Conservation (phyloP, 257 asterid genomes). For the Eustoma russellianum region DNA sequence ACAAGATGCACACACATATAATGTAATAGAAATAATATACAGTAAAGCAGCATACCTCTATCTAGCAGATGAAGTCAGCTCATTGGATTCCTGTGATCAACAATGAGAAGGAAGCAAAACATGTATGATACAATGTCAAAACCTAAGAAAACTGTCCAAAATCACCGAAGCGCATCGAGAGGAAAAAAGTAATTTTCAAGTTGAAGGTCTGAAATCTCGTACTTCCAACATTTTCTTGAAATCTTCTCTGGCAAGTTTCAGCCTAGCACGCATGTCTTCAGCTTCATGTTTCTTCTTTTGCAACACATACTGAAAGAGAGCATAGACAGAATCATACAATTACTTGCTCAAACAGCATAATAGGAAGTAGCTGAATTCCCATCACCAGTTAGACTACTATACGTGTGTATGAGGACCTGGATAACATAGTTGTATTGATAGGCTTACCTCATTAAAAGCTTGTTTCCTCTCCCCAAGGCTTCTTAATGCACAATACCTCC, state of each 20-base stretch:
- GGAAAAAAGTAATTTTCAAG: too few relatives aligned
- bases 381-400: constrained; percentile 2
- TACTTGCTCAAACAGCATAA: constrained; percentile 13
- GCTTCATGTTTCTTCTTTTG: constrained; percentile 80
- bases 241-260: constrained; percentile 76
- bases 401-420: not conserved
- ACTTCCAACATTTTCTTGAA: constrained; percentile 85
- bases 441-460: constrained; percentile 72
- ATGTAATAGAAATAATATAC: constrained; percentile 2
- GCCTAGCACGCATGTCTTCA: constrained; percentile 80
- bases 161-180: too few relatives aligned
- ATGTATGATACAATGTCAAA: too few relatives aligned
- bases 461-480: constrained; percentile 88
- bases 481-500: constrained; percentile 75
- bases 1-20: constrained; percentile 6
- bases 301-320: constrained; percentile 55
- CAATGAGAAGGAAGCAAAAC: constrained; percentile 4
- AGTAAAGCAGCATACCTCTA: constrained; percentile 62
- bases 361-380: constrained; percentile 4
- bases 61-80: constrained; percentile 57
- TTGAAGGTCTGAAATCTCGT: constrained; percentile 9
- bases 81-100: constrained; percentile 61
- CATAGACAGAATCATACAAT: constrained; percentile 4
- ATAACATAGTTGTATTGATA: constrained; percentile 7
- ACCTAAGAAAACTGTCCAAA: too few relatives aligned